Conservation (phyloP, 208 protist species). For the Acanthamoeba castellanii region DNA sequence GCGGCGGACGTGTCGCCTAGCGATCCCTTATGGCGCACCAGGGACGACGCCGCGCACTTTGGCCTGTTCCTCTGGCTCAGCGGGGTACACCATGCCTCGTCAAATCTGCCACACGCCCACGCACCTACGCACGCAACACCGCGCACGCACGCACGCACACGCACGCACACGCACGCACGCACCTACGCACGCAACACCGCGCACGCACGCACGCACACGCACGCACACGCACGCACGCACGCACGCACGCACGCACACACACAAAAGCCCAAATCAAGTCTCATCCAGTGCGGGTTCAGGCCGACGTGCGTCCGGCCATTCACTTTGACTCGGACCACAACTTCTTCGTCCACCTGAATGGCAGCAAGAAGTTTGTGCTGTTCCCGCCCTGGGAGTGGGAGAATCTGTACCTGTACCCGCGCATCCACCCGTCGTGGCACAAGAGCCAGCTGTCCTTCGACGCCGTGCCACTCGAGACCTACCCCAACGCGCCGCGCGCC, state of each 20-base stretch:
- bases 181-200: background rate
- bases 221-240: background rate
- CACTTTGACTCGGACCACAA: slow-evolving; percentile 34
- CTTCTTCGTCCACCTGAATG: slow-evolving; percentile 9
- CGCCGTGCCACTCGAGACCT: background rate
- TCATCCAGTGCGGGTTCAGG: background rate
- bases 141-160: background rate
- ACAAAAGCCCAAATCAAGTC: too few species aligned
- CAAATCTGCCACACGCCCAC: background rate
- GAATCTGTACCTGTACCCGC: slow-evolving; percentile 7
- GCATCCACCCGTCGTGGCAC: slow-evolving; percentile 30
- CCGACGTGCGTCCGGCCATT: background rate
- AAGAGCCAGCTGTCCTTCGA: slow-evolving; percentile 32
- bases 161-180: too few species aligned
- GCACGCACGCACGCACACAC: background rate
- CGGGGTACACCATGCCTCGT: background rate
- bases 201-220: background rate
- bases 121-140: background rate
- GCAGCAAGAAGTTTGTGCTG: slow-evolving; percentile 13
- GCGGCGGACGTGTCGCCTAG: background rate
- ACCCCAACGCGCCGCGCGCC: background rate
- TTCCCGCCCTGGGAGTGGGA: slow-evolving; percentile 26
- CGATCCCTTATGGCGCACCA: background rate
- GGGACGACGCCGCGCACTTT: background rate
- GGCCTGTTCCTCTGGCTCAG: slow-evolving; percentile 13